Base-by-base conservation (phyloP, 2,329 filamentous ascomycete genomes). In the Fusarium cicatricum region DNA sequence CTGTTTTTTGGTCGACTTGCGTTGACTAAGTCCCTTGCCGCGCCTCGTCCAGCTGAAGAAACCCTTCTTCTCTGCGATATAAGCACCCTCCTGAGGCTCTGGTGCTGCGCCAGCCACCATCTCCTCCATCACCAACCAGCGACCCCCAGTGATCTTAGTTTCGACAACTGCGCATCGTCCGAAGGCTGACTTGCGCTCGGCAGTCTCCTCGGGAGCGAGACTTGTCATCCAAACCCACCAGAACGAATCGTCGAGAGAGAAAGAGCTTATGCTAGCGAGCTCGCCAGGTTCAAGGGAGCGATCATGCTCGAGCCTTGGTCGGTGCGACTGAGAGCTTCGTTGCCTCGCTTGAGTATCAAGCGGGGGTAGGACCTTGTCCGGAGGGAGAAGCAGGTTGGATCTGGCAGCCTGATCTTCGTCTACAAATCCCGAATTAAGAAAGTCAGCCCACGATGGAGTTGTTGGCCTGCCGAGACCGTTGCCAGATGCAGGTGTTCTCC, bases 201-300 rank as follows among this genome's bases (percentile, higher is more conserved):
- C 76, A 0, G 93, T 90, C 77, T 99, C 95, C 70, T 99, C 95
- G 1, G 88, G 90, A 2, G 94, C 92, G 69, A 99, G 79, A 80
- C 94, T 98, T 66, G 87, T 96, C 83, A 99, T 98, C 95, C 95
- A 99, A 4, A 98, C 95, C 94, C 95, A 98, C 95, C 95, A 99
- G 74, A 99, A 99, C 1, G 92, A 90, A 72, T 98, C 94, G 67
- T 99, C 95, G 5, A 99, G 81, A 60, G 95, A 89, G 52, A 98
- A 85, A 32, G 84, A 84, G 19, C 85, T 90, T 70, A 99, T 97
- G 71, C 92, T 98, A 26, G 95, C 95, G 52, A 99, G 82, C 80
- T 99, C 95, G 45, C 92, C 95, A 1, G 94, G 95, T 62, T 97
- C 92, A 1, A 97, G 80, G 34, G 85, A 80, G 19, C 77, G 76